Conservation (phyloP, 805 yeast species). For the Yarrowia sp. region DNA sequence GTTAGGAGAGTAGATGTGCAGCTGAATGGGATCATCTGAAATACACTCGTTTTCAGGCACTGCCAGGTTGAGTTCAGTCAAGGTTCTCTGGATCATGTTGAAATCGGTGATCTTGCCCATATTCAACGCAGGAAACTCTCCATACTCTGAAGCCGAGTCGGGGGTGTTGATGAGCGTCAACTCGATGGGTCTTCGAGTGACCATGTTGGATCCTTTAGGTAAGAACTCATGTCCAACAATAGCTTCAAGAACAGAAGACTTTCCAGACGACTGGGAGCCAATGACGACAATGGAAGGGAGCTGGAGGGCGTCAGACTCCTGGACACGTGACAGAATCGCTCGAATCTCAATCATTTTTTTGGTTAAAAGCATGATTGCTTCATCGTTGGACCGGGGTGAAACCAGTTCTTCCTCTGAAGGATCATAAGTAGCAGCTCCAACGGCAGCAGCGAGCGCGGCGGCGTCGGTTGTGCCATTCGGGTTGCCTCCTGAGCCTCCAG, state of each 20-base stretch:
- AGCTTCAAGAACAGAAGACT: slow-evolving; percentile 91
- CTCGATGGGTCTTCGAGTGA: slow-evolving; percentile 95
- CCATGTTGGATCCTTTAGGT: slow-evolving; percentile 98
- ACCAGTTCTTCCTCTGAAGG: slow-evolving; percentile 36
- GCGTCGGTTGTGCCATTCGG: slow-evolving; percentile 43
- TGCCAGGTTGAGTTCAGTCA: slow-evolving; percentile 86
- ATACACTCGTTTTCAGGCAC: slow-evolving; percentile 85
- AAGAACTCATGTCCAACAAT: slow-evolving; percentile 97
- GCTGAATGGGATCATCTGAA: slow-evolving; percentile 89
- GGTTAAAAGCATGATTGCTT: slow-evolving; percentile 82
- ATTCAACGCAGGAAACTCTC: slow-evolving; percentile 90
- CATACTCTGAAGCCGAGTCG: slow-evolving; percentile 73
- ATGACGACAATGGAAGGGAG: slow-evolving; percentile 94
- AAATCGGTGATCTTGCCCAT: slow-evolving; percentile 83
- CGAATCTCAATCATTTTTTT: slow-evolving; percentile 97
- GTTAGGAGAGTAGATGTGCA: slow-evolving; percentile 82
- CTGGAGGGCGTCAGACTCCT: slow-evolving; percentile 70
- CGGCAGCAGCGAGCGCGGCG: slow-evolving; percentile 59
- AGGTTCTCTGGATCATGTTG: slow-evolving; percentile 79
- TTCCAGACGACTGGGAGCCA: slow-evolving; percentile 97
- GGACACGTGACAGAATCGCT: slow-evolving; percentile 69
- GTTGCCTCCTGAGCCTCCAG: slow-evolving; percentile 32
- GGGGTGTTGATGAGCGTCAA: slow-evolving; percentile 87
- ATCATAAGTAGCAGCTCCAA: slow-evolving; percentile 45
- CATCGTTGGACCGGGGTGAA: slow-evolving; percentile 53